phyloP scores from a whole-genome alignment of 2,329 filamentous ascomycete genomes.

The Emergomyces orientalis region DNA sequence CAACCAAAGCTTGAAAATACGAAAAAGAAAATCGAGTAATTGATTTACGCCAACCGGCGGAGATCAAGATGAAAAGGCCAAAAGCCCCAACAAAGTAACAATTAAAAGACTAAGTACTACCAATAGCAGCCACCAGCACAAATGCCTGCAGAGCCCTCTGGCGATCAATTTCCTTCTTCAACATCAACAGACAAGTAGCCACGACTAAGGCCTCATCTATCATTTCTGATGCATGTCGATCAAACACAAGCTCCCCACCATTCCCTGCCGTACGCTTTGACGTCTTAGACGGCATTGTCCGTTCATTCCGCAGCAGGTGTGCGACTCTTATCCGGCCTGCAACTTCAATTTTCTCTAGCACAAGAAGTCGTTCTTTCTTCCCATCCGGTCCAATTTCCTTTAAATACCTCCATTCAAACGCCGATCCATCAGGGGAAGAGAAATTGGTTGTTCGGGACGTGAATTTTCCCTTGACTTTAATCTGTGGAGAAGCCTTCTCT shows the following conservation, averaged over 20 bases:
- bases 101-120: background rate
- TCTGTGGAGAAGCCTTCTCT: slow-evolving; percentile 15
- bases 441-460: slow-evolving; percentile 42
- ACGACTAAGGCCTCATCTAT: slow-evolving; percentile 45
- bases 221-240: slow-evolving; percentile 31
- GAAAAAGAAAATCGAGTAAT: background rate
- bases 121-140: slow-evolving; percentile 17
- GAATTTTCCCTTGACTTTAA: slow-evolving; percentile 33
- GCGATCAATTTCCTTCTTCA: slow-evolving; percentile 57
- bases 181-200: slow-evolving; percentile 50
- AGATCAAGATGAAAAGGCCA: background rate
- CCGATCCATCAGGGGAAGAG: slow-evolving; percentile 38
- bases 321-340: slow-evolving; percentile 23
- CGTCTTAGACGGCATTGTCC: slow-evolving; percentile 34
- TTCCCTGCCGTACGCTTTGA: slow-evolving; percentile 32
- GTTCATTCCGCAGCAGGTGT: slow-evolving; percentile 31
- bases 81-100: too few species aligned
- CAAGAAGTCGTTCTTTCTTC: slow-evolving; percentile 22
- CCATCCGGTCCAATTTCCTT: slow-evolving; percentile 25
- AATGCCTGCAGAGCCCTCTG: slow-evolving; percentile 45
- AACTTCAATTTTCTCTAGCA: slow-evolving; percentile 18
- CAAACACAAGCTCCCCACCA: slow-evolving; percentile 44
- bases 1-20: background rate
- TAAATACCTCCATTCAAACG: slow-evolving; percentile 50
- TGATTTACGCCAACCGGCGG: background rate